Base-by-base conservation (phyloP, 2,329 filamentous ascomycete genomes). In the Pyrenophora seminiperda region DNA sequence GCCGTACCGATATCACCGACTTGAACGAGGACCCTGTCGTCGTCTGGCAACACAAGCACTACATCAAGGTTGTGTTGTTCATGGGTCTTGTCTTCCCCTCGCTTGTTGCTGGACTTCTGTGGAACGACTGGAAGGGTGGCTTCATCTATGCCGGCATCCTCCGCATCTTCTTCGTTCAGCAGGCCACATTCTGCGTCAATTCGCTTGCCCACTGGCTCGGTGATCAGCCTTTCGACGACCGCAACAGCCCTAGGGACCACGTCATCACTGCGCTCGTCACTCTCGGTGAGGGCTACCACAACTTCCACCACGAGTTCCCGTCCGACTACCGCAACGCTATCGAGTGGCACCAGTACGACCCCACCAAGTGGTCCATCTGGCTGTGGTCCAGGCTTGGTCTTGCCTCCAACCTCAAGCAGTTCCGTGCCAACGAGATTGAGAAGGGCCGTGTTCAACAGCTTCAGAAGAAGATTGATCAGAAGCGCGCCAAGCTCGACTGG, bases 121-220 rank as follows among this genome's bases (percentile, higher is more conserved):
- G 78, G 78, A 73, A 73, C 50, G 78, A 81, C 62, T 79, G 74
- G 73, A 59, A 67, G 54, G 78, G 78, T 58, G 78, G 78, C 24
- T 78, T 75, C 60, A 74, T 81, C 71, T 81, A 80, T 57, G 77
- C 75, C 17, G 78, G 78, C 52, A 79, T 81, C 59, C 74, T 80
- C 47, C 75, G 78, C 59, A 78, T 80, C 65, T 78, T 79, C 68
- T 76, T 79, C 65, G 76, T 80, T 50, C 77, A 81, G 65, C 78
- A 81, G 66, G 77, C 77, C 39, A 80, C 78, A 37, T 81, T 81
- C 75, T 80, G 78, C 53, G 77, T 81, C 71, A 81, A 81, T 72
- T 80, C 78, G 7, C 75, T 81, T 41, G 78, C 78, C 36, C 78
- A 81, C 65, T 81, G 77, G 77, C 75, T 81, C 48, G 78, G 78